Conservation (phyloP, 306 rosid species). For the Myrica gale region DNA sequence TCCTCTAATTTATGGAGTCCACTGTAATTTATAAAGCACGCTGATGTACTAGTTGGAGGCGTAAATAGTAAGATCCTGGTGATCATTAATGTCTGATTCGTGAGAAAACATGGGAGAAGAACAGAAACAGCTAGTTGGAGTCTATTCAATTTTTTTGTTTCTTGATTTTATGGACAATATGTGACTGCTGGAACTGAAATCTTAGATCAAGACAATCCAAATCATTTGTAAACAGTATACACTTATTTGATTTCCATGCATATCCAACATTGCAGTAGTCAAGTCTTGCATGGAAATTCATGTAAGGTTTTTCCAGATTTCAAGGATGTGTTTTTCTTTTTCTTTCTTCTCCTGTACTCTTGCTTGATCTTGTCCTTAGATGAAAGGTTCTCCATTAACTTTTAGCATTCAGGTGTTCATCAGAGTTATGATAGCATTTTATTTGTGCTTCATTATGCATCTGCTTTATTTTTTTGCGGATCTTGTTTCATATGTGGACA, state of each 20-base stretch:
- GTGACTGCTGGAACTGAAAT: too few species aligned
- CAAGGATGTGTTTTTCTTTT: background rate
- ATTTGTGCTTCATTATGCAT: background rate
- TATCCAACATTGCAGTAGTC: background rate
- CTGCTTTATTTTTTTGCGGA: conserved; percentile 1
- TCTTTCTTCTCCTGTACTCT: too few species aligned
- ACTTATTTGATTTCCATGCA: background rate
- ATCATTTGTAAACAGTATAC: background rate
- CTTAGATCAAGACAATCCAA: background rate
- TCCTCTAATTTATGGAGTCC: background rate
- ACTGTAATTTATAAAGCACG: background rate
- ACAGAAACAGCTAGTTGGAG: background rate
- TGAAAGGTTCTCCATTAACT: too few species aligned
- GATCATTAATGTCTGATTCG: background rate
- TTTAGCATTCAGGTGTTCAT: too few species aligned
- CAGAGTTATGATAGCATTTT: too few species aligned
- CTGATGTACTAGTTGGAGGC: background rate
- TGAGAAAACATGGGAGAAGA: background rate
- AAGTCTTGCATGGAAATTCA: background rate
- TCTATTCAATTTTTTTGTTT: too few species aligned
- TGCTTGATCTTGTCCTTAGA: too few species aligned
- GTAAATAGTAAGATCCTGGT: background rate
- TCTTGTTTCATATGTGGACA: conserved; percentile 3
- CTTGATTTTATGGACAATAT: too few species aligned
- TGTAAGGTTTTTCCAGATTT: background rate